Percentiles rank a stretch among this genome's conserved stretches.
phyloP scores from a whole-genome alignment of 2,329 filamentous ascomycete species.

The Penicillium capsulatum region DNA sequence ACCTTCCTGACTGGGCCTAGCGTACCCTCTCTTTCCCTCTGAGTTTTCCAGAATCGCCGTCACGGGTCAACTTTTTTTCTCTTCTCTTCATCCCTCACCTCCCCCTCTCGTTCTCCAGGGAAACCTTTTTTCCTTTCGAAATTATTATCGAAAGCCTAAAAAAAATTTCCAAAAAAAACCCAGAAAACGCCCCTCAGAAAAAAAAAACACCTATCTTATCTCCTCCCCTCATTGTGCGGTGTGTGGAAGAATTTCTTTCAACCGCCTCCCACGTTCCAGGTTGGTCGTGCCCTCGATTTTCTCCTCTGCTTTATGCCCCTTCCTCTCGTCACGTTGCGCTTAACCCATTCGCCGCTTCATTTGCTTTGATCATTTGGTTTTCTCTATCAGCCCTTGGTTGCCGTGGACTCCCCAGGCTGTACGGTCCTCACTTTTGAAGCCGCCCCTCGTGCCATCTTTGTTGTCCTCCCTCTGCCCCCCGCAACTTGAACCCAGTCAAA shows the following conservation, averaged over 20 bases:
- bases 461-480: no score
- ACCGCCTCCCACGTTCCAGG: slow-evolving; percentile 24
- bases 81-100: slow-evolving; percentile 20
- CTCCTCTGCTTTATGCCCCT: neutral
- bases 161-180: slow-evolving; percentile 36
- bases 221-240: slow-evolving; percentile 32
- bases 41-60: slow-evolving; percentile 34
- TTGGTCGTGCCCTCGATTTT: slow-evolving; percentile 14
- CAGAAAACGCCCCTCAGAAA: slow-evolving; percentile 38
- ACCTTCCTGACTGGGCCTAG: slow-evolving; percentile 23
- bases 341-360: neutral
- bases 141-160: slow-evolving; percentile 29
- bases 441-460: slow-evolving; percentile 6
- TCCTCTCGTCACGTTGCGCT: neutral
- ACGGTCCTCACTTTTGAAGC: slow-evolving; percentile 10
- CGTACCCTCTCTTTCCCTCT: slow-evolving; percentile 22
- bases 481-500: slow-evolving; percentile 8
- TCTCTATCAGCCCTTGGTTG: slow-evolving; percentile 13
- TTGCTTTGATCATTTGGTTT: neutral
- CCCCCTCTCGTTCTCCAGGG: slow-evolving; percentile 27
- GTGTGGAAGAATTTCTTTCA: slow-evolving; percentile 29
- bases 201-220: slow-evolving; percentile 30
- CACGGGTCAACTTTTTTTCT: slow-evolving; percentile 25
- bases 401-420: slow-evolving; percentile 11
- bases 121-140: slow-evolving; percentile 32